Percentiles rank a stretch among this genome's conserved stretches.
Conservation (phyloP, 2,329 filamentous ascomycete species). For the Hymenoscyphus fraxineus region DNA sequence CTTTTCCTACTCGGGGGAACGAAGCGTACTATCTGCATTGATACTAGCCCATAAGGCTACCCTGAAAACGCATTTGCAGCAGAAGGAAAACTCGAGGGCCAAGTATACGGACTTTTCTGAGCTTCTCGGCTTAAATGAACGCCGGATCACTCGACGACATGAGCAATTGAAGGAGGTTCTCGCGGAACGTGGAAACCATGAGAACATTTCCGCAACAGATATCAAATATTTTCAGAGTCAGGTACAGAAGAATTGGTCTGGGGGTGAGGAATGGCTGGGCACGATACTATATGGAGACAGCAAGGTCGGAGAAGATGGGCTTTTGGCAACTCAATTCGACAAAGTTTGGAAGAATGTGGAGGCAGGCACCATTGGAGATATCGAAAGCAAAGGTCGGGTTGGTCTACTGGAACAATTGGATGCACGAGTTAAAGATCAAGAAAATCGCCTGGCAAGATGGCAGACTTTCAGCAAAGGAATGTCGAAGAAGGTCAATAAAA, state of each 20-base stretch:
- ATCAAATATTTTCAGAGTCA: conserved; percentile 53
- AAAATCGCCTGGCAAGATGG: conserved; percentile 68
- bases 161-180: conserved; percentile 40
- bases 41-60: conserved; percentile 70
- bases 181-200: conserved; percentile 30
- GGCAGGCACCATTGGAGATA: conserved; percentile 52
- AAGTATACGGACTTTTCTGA: conserved; percentile 62
- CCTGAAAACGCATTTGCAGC: conserved; percentile 54
- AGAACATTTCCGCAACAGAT: conserved; percentile 18
- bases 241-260: conserved; percentile 73
- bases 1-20: conserved; percentile 53
- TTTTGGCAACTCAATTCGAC: conserved; percentile 66
- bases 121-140: conserved; percentile 60
- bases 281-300: conserved; percentile 65
- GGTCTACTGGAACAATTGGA: conserved; percentile 70
- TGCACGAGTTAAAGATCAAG: conserved; percentile 61
- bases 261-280: conserved; percentile 70
- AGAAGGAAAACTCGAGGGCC: conserved; percentile 55
- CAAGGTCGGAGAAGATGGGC: conserved; percentile 51
- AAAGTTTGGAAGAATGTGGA: conserved; percentile 68
- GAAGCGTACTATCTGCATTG: conserved; percentile 57
- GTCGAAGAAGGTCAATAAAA: conserved; percentile 14
- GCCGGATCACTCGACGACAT: conserved; percentile 51
- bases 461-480: conserved; percentile 54
- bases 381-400: conserved; percentile 45